Evolutionary conservation across 202 grass and related monocot species (phyloP).

Genomic region (Bolboschoenoplectus hybrid): DNA sequence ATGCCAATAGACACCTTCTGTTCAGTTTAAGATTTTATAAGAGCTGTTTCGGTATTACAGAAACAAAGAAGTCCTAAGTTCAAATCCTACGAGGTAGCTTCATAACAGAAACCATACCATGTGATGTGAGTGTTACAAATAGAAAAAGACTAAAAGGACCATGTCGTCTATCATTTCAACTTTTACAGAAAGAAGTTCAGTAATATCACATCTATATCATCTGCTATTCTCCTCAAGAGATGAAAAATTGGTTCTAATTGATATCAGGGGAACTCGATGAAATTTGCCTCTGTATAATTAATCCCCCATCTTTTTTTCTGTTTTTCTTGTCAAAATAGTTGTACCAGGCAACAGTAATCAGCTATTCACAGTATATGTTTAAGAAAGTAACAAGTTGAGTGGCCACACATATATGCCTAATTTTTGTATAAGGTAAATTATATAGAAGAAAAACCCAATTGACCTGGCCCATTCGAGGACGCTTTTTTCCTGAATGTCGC

Average conservation of each 20-base stretch:
- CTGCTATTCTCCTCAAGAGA: background rate
- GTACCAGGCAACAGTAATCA: too few species aligned
- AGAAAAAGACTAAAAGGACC: background rate
- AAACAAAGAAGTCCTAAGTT: background rate
- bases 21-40: conserved; percentile 7
- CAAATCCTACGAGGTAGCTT: background rate
- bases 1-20: background rate
- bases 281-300: too few species aligned
- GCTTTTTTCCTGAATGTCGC: conserved; percentile 48
- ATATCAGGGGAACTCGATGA: background rate
- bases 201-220: background rate
- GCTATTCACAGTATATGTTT: too few species aligned
- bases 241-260: background rate
- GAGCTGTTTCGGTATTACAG: background rate
- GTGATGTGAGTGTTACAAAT: background rate
- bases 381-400: background rate
- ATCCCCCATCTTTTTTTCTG: too few species aligned
- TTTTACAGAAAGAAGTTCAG: background rate
- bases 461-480: conserved; percentile 47
- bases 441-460: background rate
- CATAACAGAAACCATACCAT: background rate
- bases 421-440: background rate
- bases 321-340: too few species aligned
- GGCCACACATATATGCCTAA: background rate
- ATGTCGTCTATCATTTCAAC: background rate